Evolutionary conservation across 202 grass and related monocot species (phyloP), one percentile per base, ranked within the genome.

Genomic region (Saccharum hybrid): DNA sequence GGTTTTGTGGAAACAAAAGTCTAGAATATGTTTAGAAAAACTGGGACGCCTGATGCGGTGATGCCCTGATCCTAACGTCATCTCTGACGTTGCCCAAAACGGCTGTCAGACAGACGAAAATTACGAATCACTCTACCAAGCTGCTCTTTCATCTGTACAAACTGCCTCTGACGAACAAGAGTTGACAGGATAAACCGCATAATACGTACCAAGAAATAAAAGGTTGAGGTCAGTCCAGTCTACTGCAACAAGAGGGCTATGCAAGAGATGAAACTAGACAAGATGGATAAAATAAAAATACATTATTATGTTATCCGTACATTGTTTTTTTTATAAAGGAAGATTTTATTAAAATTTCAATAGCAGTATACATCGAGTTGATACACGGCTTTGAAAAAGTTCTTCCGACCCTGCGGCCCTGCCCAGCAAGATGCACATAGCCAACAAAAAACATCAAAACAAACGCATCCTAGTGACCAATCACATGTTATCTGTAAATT

Each of bases 401-500:
- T 60, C 56, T 23, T 60, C 56, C 8, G 8, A 23, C 8, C 18
- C 28, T 1, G 28, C 28, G 28, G 28, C 28, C 3, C 56, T 60
- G n/a, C 56, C 56, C 23, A 60, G n/a, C n/a, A 60, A 60, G 56
- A 23, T 60, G 56, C 56, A 60, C n/a, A 60, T 60, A 22, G n/a
- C n/a, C 8, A 22, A 60, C 56, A 60, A 10, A 22, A 60, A 60
- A 60, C 19, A 57, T 19, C 18, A 57, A 60, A 60, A 60, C 56
- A 60, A 23, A 23, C 3, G 7, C n/a, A 10, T 23, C 23, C 56
- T 60, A 23, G n/a, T 60, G n/a, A 22, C 19, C 8, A 10, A 49
- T 43, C 62, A 38, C 62, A 38, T 56, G 49, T 63, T 76, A 36
- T 76, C 54, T 3, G 30, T 85, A 76, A 46, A 76, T 76, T 71